phyloP scores from a whole-genome alignment of 169 alveolate genomes.

The Amoebophrya sp. region DNA sequence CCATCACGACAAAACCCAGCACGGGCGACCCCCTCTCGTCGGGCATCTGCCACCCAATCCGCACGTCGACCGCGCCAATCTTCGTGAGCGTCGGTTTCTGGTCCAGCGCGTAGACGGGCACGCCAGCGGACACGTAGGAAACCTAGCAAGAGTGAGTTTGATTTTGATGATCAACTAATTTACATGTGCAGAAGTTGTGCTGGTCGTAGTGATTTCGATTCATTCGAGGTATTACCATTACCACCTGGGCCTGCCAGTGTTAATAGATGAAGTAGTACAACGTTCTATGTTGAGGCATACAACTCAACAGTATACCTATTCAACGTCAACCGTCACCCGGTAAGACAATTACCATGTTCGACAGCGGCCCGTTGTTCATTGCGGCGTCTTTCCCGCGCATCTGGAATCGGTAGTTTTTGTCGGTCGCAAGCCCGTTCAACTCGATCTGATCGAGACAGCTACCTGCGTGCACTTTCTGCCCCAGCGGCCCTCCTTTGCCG shows the following conservation, averaged over 20 bases:
- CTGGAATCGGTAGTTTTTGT: background rate
- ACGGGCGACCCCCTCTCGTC: constrained; percentile 14
- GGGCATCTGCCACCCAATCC: constrained; percentile 6
- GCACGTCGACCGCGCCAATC: background rate
- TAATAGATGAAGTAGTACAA: too few relatives aligned
- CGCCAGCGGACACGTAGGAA: constrained; percentile 16
- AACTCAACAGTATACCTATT: too few relatives aligned
- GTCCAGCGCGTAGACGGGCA: background rate
- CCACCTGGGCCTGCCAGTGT: too few relatives aligned
- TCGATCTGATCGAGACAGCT: background rate
- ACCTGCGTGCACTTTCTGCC: background rate
- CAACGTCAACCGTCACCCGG: too few relatives aligned
- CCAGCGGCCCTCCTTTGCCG: background rate
- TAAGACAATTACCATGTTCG: too few relatives aligned
- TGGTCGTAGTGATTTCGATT: too few relatives aligned
- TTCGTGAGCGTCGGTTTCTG: constrained; percentile 7
- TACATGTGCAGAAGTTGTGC: too few relatives aligned
- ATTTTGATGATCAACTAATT: too few relatives aligned
- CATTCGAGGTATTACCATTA: too few relatives aligned
- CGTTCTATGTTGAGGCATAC: too few relatives aligned
- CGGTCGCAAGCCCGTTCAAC: background rate
- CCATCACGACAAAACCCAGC: background rate
- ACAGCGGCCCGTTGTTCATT: background rate
- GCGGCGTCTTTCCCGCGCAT: background rate
- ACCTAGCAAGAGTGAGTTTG: too few relatives aligned